Percentiles rank a stretch among this genome's conserved stretches.
These are phyloP conservation scores for Stagonosporopsis chrysanthemi DNA, from an alignment of 2,329 filamentous ascomycete species.

Conservation along the genomic window DNA sequence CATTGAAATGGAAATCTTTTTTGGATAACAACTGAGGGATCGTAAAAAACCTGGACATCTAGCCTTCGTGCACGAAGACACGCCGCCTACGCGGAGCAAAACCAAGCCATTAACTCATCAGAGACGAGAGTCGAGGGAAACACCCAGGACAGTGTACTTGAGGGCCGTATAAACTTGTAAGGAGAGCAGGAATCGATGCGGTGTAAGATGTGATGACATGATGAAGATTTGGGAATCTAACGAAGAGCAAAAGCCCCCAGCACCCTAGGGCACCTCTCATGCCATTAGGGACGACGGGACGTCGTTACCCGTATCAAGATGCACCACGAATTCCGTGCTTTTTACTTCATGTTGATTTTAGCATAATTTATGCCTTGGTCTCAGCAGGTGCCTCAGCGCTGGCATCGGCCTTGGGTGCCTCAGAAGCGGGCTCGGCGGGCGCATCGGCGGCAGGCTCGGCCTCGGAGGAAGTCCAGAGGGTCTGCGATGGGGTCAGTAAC, in stretches of 20 bases:
- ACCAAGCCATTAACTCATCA: slow-evolving; percentile 30
- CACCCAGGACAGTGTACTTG: slow-evolving; percentile 24
- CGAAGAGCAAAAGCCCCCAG: slow-evolving; percentile 43
- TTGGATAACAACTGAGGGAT: slow-evolving; percentile 23
- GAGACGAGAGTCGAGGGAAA: slow-evolving; percentile 26
- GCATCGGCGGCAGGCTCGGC: slow-evolving; percentile 75
- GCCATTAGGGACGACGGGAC: slow-evolving; percentile 40
- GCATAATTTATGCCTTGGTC: slow-evolving; percentile 63
- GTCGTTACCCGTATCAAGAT: slow-evolving; percentile 44
- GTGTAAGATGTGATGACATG: slow-evolving; percentile 39
- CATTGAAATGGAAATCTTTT: slow-evolving; percentile 31
- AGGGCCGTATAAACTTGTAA: slow-evolving; percentile 23
- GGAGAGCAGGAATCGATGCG: slow-evolving; percentile 15
- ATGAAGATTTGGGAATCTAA: slow-evolving; percentile 51
- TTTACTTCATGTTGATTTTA: slow-evolving; percentile 38
- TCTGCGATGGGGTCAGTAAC: slow-evolving; percentile 61
- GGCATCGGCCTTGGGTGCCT: slow-evolving; percentile 54
- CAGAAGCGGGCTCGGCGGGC: slow-evolving; percentile 64
- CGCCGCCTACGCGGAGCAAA: slow-evolving; percentile 11
- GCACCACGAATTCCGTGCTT: slow-evolving; percentile 45
- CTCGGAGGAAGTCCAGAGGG: slow-evolving; percentile 99
- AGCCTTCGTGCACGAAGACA: slow-evolving; percentile 14
- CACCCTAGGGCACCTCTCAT: slow-evolving; percentile 44
- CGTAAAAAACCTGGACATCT: slow-evolving; percentile 26
- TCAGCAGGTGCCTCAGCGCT: slow-evolving; percentile 60